phyloP scores from a whole-genome alignment of 83 land plant species.

The Picea abies region DNA sequence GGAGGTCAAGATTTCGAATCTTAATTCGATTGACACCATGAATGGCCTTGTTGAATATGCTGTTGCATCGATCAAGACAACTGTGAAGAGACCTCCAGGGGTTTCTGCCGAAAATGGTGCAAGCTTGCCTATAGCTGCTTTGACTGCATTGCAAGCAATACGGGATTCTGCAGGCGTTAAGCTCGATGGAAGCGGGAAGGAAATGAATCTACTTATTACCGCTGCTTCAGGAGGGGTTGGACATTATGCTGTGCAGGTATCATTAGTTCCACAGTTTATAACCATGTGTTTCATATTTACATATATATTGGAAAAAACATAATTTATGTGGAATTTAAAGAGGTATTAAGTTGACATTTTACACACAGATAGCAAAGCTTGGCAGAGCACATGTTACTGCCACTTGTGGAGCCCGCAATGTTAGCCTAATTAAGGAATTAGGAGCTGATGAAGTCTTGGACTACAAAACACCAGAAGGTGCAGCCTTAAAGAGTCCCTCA shows the following conservation, averaged over 20 bases:
- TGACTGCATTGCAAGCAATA: constrained; percentile 49
- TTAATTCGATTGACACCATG: no score
- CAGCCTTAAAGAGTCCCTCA: constrained; percentile 54
- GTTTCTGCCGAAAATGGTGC: constrained; percentile 42
- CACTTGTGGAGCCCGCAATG: constrained; percentile 51
- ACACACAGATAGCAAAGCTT: constrained; percentile 45
- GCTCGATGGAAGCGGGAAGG: constrained; percentile 33
- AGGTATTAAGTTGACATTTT: neutral
- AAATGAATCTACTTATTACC: constrained; percentile 42
- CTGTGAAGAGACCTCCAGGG: constrained; percentile 41
- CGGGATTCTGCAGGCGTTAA: constrained; percentile 33
- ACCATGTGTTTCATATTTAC: neutral
- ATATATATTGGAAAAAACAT: neutral
- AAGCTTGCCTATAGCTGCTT: constrained; percentile 40
- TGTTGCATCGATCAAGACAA: constrained; percentile 30
- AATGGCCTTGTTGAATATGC: constrained; percentile 54
- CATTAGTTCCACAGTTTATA: no score
- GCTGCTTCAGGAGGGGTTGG: constrained; percentile 68
- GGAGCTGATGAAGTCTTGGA: constrained; percentile 67
- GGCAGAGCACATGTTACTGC: constrained; percentile 48
- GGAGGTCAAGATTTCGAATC: no score
- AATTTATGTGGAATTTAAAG: neutral
- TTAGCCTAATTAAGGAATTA: constrained; percentile 39
- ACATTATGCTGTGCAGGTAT: constrained; percentile 39
- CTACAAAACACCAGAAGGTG: constrained; percentile 58